Evolutionary conservation across 306 rosid species (phyloP), one percentile per base, ranked within the genome.

Genomic region (Glycyrrhiza uralensis): DNA sequence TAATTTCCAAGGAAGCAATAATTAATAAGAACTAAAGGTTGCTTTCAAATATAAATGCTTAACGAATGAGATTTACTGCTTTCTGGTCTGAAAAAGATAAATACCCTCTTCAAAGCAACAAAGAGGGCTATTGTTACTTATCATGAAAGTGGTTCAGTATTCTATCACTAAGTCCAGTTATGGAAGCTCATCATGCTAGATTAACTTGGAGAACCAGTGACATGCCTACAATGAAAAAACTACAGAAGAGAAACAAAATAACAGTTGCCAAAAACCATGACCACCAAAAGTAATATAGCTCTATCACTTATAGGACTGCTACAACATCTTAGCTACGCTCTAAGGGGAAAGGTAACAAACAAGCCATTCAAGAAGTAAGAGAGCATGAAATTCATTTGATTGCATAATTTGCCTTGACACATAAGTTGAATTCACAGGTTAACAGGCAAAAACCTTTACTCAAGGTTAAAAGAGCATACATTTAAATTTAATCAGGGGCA

Each of bases 91-190:
- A 58, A 61, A 49, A 49, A 39, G 10, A 49, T 7, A 35, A 35
- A 51, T 19, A 22, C 66, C 41, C 22, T 71, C 51, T 71, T 62
- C 41, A 56, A 23, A 4, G 45, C 9, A 9, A 42, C 20, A 63
- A 15, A 15, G 13, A 61, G 29, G 22, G 41, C 7, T 49, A 44
- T 50, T 29, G 45, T 18, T 44, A 52, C 50, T 38, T 54, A 41
- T 63, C 42, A 71, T n/a, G 30, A 6, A 26, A 1, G n/a, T 13
- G 36, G 14, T 56, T 72, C 35, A 28, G 39, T 29, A 65, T 30
- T 79, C 36, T 24, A 72, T 71, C 66, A 39, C 66, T 11, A 15
- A 36, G 45, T 24, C 52, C 18, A 47, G 38, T 35, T 7, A 66
- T 15, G 33, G 42, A 79, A 57, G 60, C 36, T 22, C 45, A 41